A percentile compares a stretch with the other conserved stretches of the same genome.
phyloP scores from a whole-genome alignment of 1,284 basidiomycete species.

The Cutaneotrichosporon sp. region DNA sequence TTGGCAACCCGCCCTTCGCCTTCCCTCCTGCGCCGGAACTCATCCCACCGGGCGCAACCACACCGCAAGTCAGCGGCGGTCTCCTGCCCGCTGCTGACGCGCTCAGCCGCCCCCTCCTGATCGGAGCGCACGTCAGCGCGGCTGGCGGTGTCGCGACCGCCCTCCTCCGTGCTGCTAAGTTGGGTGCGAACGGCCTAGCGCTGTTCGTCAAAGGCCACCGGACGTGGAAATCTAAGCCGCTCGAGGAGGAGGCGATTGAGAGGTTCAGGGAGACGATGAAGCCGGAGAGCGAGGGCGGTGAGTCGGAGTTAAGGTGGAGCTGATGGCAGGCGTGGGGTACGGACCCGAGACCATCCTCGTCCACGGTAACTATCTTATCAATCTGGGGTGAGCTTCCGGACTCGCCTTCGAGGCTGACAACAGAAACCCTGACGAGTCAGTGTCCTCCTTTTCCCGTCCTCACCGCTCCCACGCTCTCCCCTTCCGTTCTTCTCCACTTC shows the following conservation, averaged over 20 bases:
- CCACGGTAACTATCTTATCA: constrained; percentile 82
- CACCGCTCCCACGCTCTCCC: not conserved
- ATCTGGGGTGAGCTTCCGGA: constrained; percentile 59
- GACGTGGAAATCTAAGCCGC: constrained; percentile 68
- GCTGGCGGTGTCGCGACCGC: constrained; percentile 76
- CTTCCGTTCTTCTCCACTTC: too few species aligned
- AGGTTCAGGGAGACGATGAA: constrained; percentile 61
- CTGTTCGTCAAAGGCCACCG: constrained; percentile 81
- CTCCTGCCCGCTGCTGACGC: constrained; percentile 16
- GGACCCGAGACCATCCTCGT: constrained; percentile 64
- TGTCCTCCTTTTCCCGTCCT: constrained; percentile 11
- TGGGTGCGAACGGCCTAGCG: constrained; percentile 77
- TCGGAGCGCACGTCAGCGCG: constrained; percentile 79
- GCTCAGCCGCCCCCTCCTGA: constrained; percentile 30
- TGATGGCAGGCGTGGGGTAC: constrained; percentile 58
- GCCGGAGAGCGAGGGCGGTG: constrained; percentile 48
- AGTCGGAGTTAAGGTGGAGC: constrained; percentile 16
- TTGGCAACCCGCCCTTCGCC: constrained; percentile 38
- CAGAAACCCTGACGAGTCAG: constrained; percentile 68
- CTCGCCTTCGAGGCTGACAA: constrained; percentile 11
- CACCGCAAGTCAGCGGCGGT: constrained; percentile 25
- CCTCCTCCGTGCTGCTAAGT: constrained; percentile 66
- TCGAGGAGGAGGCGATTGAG: constrained; percentile 58
- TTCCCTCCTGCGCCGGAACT: constrained; percentile 14
- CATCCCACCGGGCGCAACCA: constrained; percentile 19